Conservation (phyloP, 106 monocot genomes). For the Gastrodia elata region DNA sequence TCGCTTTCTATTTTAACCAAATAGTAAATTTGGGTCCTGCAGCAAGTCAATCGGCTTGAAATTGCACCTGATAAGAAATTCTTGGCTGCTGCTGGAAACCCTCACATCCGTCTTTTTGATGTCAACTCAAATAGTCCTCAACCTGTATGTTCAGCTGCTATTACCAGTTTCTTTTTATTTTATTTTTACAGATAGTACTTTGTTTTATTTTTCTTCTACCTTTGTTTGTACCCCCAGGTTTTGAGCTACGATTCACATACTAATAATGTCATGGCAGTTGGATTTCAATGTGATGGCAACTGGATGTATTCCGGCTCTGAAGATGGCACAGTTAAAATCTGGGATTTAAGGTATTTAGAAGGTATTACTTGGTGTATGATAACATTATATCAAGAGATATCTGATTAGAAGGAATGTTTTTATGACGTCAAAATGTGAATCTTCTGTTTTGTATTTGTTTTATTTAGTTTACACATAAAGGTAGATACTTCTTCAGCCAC, state of each 20-base stretch:
- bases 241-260: conserved; percentile 88
- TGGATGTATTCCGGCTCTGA: conserved; percentile 99
- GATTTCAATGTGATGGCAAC: conserved; percentile 94
- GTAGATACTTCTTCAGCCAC: not conserved
- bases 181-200: not conserved
- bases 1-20: not conserved
- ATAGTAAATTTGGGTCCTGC: conserved; percentile 13
- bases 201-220: not conserved
- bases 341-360: conserved; percentile 78
- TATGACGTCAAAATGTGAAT: not conserved
- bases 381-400: not conserved
- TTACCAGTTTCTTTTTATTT: not conserved
- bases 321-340: conserved; percentile 94
- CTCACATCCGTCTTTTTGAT: conserved; percentile 97
- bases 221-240: conserved; percentile 23
- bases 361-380: not conserved
- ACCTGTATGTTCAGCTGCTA: conserved; percentile 34
- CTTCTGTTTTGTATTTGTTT: not conserved
- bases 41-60: conserved; percentile 95
- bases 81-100: conserved; percentile 95
- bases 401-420: not conserved
- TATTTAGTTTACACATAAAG: not conserved
- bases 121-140: conserved; percentile 84
- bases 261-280: conserved; percentile 93
- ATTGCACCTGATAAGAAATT: conserved; percentile 78